Evolutionary conservation across 1,284 basidiomycete species (phyloP).

Genomic region (Malassezia japonica): DNA sequence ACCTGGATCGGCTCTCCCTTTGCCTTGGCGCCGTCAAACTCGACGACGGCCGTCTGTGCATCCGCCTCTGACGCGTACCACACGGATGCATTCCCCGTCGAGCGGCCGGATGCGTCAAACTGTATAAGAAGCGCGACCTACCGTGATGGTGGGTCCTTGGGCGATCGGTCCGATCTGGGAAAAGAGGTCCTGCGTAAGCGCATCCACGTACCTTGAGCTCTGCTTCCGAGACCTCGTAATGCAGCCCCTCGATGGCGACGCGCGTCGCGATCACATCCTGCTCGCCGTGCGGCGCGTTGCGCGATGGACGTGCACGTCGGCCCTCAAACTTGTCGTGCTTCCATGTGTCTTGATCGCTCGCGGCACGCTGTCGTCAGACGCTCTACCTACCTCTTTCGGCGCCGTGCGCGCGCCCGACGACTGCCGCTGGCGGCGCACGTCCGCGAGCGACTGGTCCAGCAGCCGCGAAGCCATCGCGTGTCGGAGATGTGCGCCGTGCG

Average conservation of each 20-base stretch:
- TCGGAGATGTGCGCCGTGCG: background rate
- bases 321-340: slow-evolving; percentile 6
- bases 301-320: background rate
- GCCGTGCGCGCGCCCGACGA: background rate
- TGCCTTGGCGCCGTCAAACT: background rate
- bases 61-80: slow-evolving; percentile 5
- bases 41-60: background rate
- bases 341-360: background rate
- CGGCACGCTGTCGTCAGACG: background rate
- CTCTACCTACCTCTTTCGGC: background rate
- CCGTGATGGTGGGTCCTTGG: slow-evolving; percentile 5
- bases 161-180: background rate
- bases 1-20: slow-evolving; percentile 1
- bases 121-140: background rate
- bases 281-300: background rate
- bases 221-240: slow-evolving; percentile 3
- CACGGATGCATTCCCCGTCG: slow-evolving; percentile 2
- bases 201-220: background rate
- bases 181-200: background rate
- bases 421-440: background rate
- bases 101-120: slow-evolving; percentile 10
- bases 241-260: background rate
- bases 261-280: slow-evolving; percentile 1
- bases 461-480: slow-evolving; percentile 5
- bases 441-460: slow-evolving; percentile 4